Percentiles rank a stretch among this genome's conserved stretches.
Conservation (phyloP, 345 rosid species). For the Syzygium oleosum region DNA sequence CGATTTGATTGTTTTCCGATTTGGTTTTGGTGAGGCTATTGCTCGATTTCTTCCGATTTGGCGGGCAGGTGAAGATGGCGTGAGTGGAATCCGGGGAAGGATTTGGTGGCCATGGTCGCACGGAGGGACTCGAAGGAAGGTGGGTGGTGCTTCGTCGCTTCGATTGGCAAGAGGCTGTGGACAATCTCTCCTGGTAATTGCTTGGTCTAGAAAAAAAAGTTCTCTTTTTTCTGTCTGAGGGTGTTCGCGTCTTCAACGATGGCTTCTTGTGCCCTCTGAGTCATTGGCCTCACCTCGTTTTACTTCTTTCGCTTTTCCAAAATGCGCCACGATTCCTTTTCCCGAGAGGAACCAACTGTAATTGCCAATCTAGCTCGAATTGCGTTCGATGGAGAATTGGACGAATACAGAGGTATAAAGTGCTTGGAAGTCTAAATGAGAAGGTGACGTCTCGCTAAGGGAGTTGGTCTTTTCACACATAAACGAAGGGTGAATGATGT, state of each 20-base stretch:
- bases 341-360: too few relatives aligned
- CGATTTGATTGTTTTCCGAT: neutral
- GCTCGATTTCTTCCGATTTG: neutral
- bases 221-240: neutral
- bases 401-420: too few relatives aligned
- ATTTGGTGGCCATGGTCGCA: fast-evolving
- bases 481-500: too few relatives aligned
- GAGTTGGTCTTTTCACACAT: too few relatives aligned
- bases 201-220: neutral
- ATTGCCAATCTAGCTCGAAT: too few relatives aligned
- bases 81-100: fast-evolving
- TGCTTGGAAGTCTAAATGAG: too few relatives aligned
- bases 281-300: too few relatives aligned
- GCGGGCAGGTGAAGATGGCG: neutral
- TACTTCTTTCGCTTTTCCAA: too few relatives aligned
- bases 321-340: too few relatives aligned
- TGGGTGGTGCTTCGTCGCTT: neutral
- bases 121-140: neutral
- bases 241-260: neutral
- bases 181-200: neutral
- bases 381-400: too few relatives aligned
- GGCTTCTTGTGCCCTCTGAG: too few relatives aligned
- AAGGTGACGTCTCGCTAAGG: too few relatives aligned
- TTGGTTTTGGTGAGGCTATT: neutral
- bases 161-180: neutral